phyloP scores from a whole-genome alignment of 345 rosid species.

The Eutrema heterophyllum region DNA sequence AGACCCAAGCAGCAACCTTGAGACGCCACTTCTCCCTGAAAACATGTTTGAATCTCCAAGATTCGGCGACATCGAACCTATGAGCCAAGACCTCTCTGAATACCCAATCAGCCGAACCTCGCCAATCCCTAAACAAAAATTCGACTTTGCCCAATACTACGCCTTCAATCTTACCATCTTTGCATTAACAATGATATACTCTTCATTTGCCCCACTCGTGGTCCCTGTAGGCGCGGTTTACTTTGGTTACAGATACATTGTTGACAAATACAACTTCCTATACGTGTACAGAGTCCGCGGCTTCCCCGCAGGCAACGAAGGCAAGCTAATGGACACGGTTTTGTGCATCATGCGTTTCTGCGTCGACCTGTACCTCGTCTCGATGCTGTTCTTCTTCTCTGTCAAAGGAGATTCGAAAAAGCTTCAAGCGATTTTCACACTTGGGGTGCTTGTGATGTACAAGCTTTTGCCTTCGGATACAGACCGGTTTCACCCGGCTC shows the following conservation, averaged over 20 bases:
- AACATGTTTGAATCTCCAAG: conserved; percentile 61
- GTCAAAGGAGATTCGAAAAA: conserved; percentile 90
- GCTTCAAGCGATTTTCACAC: conserved; percentile 96
- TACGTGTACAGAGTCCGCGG: conserved; percentile 91
- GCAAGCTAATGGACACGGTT: conserved; percentile 95
- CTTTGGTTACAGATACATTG: conserved; percentile 93
- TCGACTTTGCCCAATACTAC: conserved; percentile 95
- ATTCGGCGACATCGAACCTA: conserved; percentile 38
- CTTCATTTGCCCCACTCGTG: conserved; percentile 85
- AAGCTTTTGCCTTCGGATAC: conserved; percentile 77
- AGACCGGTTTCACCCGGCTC: conserved; percentile 59
- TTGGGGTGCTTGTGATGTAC: conserved; percentile 76
- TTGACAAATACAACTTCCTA: conserved; percentile 93
- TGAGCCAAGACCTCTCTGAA: conserved; percentile 68
- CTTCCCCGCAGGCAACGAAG: conserved; percentile 96
- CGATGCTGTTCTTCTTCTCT: conserved; percentile 85
- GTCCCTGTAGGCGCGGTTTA: conserved; percentile 92
- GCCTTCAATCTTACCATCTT: conserved; percentile 94
- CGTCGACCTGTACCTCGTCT: conserved; percentile 74
- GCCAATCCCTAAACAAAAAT: conserved; percentile 88
- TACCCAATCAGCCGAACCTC: conserved; percentile 85
- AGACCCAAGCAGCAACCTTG: conserved; percentile 48
- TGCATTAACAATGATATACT: conserved; percentile 88
- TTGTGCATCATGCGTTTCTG: conserved; percentile 79
- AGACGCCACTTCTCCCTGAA: conserved; percentile 65